Conservation (phyloP, 805 yeast genomes). For the Kazachstania africana region DNA sequence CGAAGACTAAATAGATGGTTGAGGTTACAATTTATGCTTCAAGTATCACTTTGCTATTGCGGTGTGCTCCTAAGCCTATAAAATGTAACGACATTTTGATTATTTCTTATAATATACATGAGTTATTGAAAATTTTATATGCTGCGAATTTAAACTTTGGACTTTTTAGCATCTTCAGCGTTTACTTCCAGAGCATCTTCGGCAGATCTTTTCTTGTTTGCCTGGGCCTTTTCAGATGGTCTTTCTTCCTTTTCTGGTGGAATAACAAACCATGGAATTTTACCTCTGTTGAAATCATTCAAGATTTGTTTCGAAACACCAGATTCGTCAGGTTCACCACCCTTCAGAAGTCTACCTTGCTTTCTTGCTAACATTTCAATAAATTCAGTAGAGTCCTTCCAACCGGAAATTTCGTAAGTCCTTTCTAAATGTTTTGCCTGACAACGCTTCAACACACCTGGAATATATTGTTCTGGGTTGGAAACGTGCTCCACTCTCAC, state of each 20-base stretch:
- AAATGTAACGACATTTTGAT: too few relatives aligned
- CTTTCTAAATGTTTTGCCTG: slow-evolving; percentile 84
- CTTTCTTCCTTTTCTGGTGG: slow-evolving; percentile 72
- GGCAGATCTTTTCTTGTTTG: slow-evolving; percentile 6
- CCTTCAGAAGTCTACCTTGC: slow-evolving; percentile 84
- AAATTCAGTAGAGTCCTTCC: slow-evolving; percentile 71
- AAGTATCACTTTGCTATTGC: too few relatives aligned
- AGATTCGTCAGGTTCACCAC: slow-evolving; percentile 95
- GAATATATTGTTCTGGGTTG: slow-evolving; percentile 89
- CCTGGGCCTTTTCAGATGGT: slow-evolving; percentile 28
- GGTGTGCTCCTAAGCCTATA: too few relatives aligned
- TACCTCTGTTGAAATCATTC: slow-evolving; percentile 93
- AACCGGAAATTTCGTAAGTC: slow-evolving; percentile 88
- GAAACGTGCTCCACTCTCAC: slow-evolving; percentile 97
- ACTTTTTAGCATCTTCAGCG: slow-evolving; percentile 12
- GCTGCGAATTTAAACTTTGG: too few relatives aligned
- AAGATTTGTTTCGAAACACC: slow-evolving; percentile 84
- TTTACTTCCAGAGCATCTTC: slow-evolving; percentile 2
- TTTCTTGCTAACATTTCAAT: slow-evolving; percentile 86
- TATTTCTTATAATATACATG: too few relatives aligned
- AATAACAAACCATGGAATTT: slow-evolving; percentile 94
- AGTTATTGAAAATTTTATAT: too few relatives aligned
- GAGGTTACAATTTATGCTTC: too few relatives aligned
- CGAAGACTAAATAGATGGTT: too few relatives aligned
- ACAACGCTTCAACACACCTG: slow-evolving; percentile 75